Evolutionary conservation across 2,329 filamentous ascomycete species (phyloP), one percentile per base, ranked within the genome.

Genomic region (Venturiaceae sp.): DNA sequence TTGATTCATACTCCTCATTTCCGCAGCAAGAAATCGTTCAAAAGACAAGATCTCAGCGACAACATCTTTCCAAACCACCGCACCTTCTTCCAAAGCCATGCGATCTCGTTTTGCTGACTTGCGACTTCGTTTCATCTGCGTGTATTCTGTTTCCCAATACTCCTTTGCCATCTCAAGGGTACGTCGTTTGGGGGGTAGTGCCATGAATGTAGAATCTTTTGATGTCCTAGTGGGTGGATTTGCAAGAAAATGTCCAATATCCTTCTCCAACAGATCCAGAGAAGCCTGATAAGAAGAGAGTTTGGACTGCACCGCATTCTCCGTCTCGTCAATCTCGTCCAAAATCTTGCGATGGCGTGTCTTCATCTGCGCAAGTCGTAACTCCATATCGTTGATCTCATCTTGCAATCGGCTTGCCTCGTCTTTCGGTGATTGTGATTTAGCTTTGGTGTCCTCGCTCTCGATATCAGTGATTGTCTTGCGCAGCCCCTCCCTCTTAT

Each of bases 281-380:
- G 86, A 85, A 1, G 84, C 81, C 21, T 79, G 82, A 68, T 90
- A 91, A 0, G 86, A 85, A 58, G 85, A 88, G 14, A 90, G 69
- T n/a, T 83, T 83, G 1, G 87, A 84, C 67, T 90, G 87, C 37
- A 85, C 76, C 57, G 79, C 78, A 63, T 85, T 90, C 62, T 80
- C 79, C 1, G 83, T 78, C 58, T 86, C 83, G 6, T 81, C 77
- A 50, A 89, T 82, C 65, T 82, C 78, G 2, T 78, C 77, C 61
- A 80, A 72, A 0, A 91, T 70, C 66, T 78, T 80, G n/a, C 78
- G 74, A 63, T 84, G 82, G 30, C 81, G 76, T 52, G 77, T 79
- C 64, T 83, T 83, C 72, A 90, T 76, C 3, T 77, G 77, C 26
- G 77, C 74, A 2, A 92, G 74, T 63, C 81, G 80, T 64, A 83